These are phyloP conservation scores for Pouteria glomerata DNA, from an alignment of 148 eudicot genomes.

Conservation along the genomic window DNA sequence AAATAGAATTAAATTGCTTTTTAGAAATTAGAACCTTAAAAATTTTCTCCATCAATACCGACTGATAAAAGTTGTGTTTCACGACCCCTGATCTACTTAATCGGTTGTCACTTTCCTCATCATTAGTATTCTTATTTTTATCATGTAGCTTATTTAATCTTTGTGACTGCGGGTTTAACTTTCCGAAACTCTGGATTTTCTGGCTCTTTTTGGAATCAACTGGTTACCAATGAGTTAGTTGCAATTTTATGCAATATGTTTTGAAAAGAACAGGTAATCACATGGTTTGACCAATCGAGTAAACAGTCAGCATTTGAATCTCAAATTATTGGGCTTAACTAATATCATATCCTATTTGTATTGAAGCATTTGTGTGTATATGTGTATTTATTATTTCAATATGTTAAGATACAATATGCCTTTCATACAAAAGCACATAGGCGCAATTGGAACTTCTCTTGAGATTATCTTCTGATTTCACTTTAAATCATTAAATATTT, in stretches of 20 bases:
- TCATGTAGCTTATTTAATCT: not conserved
- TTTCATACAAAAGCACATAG: not conserved
- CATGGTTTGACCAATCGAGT: not conserved
- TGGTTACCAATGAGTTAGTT: not conserved
- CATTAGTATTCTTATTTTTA: too few species aligned
- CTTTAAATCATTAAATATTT: not conserved
- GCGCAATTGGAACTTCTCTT: not conserved
- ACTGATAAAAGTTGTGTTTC: too few species aligned
- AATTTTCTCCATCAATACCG: too few species aligned
- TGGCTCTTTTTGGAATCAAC: not conserved
- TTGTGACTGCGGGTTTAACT: not conserved
- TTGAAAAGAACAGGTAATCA: not conserved
- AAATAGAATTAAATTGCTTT: too few species aligned
- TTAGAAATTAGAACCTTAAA: too few species aligned
- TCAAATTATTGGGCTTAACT: not conserved
- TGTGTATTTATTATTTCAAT: too few species aligned
- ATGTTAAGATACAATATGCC: too few species aligned
- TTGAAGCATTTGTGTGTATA: too few species aligned
- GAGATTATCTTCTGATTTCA: not conserved
- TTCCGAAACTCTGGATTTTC: not conserved
- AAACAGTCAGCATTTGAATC: not conserved
- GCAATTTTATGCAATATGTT: not conserved
- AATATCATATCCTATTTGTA: not conserved
- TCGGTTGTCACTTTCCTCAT: too few species aligned
- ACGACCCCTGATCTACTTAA: too few species aligned